These are phyloP conservation scores for Hypoxylon sp. DNA, from an alignment of 2,329 filamentous ascomycete genomes.

Conservation along the genomic window DNA sequence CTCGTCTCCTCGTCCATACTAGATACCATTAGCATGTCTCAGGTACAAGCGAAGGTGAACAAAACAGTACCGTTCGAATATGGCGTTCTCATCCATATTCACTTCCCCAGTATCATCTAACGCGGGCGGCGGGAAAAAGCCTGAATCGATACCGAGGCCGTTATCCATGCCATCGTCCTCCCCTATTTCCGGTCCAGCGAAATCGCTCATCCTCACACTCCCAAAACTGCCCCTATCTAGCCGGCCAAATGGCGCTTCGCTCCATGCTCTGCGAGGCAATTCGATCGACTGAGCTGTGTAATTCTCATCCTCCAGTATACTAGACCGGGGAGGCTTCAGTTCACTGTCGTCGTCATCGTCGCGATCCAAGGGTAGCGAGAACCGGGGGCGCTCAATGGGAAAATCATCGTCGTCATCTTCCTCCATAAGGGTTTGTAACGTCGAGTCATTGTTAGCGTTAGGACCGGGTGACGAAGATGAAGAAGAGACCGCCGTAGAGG, in stretches of 20 bases:
- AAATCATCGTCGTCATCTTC: conserved; percentile 67
- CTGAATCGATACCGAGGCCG: conserved; percentile 63
- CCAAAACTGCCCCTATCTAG: conserved; percentile 65
- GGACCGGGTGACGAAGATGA: conserved; percentile 61
- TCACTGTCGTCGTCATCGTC: conserved; percentile 64
- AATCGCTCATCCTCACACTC: conserved; percentile 69
- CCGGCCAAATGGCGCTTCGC: conserved; percentile 62
- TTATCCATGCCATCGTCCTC: conserved; percentile 63
- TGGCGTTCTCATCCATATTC: conserved; percentile 58
- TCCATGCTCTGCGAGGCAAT: conserved; percentile 67
- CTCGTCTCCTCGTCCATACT: conserved; percentile 59
- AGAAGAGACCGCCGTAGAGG: conserved; percentile 60
- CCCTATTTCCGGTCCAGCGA: conserved; percentile 54
- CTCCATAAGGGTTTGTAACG: conserved; percentile 50
- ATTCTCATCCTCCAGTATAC: conserved; percentile 71
- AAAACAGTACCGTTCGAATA: conserved; percentile 60
- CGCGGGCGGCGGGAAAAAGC: conserved; percentile 66
- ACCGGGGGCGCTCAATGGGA: conserved; percentile 65
- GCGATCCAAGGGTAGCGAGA: conserved; percentile 69
- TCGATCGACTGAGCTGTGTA: conserved; percentile 73
- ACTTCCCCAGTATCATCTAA: conserved; percentile 60
- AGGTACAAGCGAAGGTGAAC: background rate
- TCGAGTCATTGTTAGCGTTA: conserved; percentile 41
- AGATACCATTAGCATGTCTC: conserved; percentile 30
- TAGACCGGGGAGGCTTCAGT: conserved; percentile 67